Evolutionary conservation across 1,284 basidiomycete species (phyloP).

Genomic region (Heliocybe sulcata): DNA sequence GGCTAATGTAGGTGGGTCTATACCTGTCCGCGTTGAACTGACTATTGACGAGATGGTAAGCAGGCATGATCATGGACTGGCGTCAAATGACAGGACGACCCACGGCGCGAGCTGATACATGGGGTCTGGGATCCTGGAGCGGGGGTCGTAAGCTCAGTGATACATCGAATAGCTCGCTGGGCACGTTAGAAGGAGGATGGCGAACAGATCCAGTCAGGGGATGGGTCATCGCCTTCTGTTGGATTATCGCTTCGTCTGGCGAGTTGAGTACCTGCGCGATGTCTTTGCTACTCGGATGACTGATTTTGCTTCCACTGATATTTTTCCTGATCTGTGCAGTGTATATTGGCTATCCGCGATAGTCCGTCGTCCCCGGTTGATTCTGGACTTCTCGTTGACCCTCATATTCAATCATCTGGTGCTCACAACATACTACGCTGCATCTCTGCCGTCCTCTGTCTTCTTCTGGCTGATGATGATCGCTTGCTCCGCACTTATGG

Average conservation of each 20-base stretch:
- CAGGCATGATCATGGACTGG: slow-evolving; percentile 96
- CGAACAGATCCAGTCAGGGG: slow-evolving; percentile 70
- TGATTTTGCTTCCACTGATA: slow-evolving; percentile 5
- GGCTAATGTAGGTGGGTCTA: slow-evolving; percentile 63
- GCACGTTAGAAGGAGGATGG: slow-evolving; percentile 38
- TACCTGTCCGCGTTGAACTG: background rate
- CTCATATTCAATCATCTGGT: slow-evolving; percentile 87
- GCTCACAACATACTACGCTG: slow-evolving; percentile 87
- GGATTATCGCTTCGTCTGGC: slow-evolving; percentile 71
- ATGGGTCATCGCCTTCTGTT: slow-evolving; percentile 83
- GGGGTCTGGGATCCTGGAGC: slow-evolving; percentile 68
- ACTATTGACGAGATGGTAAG: slow-evolving; percentile 1
- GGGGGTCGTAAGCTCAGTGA: slow-evolving; percentile 54
- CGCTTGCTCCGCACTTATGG: slow-evolving; percentile 64
- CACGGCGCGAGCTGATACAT: slow-evolving; percentile 55
- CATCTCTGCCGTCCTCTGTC: slow-evolving; percentile 78
- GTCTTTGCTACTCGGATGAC: slow-evolving; percentile 1
- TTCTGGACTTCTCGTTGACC: slow-evolving; percentile 92
- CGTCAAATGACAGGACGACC: slow-evolving; percentile 84
- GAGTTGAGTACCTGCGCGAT: slow-evolving; percentile 53
- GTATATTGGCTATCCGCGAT: slow-evolving; percentile 84
- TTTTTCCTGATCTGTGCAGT: slow-evolving; percentile 35
- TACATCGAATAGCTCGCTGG: slow-evolving; percentile 13
- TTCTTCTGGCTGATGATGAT: slow-evolving; percentile 86
- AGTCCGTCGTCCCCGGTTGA: slow-evolving; percentile 85